These are phyloP conservation scores for Colletotrichum siamense DNA, from an alignment of 2,329 filamentous ascomycete species.

Conservation along the genomic window DNA sequence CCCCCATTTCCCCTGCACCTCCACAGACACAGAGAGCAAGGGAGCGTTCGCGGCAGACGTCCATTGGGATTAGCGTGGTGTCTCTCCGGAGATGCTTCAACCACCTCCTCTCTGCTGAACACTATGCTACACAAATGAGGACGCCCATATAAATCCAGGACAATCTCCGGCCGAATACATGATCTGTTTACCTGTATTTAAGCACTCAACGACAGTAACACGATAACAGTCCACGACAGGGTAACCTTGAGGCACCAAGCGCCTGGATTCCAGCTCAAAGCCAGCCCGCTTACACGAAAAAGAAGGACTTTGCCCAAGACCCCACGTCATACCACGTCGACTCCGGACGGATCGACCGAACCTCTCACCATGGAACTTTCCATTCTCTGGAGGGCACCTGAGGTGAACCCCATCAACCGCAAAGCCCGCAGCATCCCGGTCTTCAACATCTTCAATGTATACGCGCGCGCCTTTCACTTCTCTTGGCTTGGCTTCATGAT, in stretches of 20 bases:
- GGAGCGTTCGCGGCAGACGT: conserved; percentile 14
- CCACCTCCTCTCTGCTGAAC: background rate
- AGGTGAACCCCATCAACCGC: conserved; percentile 82
- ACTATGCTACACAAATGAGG: background rate
- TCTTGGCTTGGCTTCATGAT: conserved; percentile 87
- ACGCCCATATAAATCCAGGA: conserved; percentile 7
- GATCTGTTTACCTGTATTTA: background rate
- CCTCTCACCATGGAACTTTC: conserved; percentile 36
- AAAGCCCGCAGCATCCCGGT: conserved; percentile 83
- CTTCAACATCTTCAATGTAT: conserved; percentile 78
- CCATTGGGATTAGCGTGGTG: conserved; percentile 13
- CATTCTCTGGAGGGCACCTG: conserved; percentile 61
- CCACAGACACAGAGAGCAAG: conserved; percentile 9
- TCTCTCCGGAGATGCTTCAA: conserved; percentile 19
- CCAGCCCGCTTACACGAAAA: background rate
- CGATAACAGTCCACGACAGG: background rate
- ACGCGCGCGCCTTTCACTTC: conserved; percentile 91
- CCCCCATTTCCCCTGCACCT: conserved; percentile 7
- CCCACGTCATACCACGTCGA: background rate
- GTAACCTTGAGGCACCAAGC: background rate
- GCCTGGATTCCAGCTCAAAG: background rate
- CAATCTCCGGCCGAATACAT: background rate
- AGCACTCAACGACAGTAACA: background rate
- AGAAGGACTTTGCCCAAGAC: background rate
- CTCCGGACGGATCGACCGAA: background rate